Conservation (phyloP, 352 stramenopile species). For the Globisporangium radiosum region DNA sequence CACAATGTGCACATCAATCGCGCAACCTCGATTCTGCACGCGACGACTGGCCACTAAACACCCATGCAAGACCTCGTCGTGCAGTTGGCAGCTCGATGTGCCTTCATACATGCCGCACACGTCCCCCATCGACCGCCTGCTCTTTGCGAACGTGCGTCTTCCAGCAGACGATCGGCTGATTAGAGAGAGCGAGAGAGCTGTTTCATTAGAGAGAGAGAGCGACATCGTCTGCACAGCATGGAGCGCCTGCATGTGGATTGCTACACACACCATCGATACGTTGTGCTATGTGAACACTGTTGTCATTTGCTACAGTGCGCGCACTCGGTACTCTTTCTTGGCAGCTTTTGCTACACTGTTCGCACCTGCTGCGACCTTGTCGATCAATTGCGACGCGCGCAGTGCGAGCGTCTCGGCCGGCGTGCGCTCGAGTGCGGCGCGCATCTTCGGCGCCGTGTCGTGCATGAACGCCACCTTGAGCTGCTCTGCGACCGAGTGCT, state of each 20-base stretch:
- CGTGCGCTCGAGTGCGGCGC: conserved; percentile 46
- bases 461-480: conserved; percentile 44
- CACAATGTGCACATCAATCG: background rate
- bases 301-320: conserved; percentile 26
- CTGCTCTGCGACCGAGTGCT: conserved; percentile 32
- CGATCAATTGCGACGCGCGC: conserved; percentile 35
- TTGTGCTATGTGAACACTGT: too few relatives aligned
- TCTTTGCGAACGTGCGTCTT: background rate
- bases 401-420: conserved; percentile 37
- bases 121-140: background rate
- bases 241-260: background rate
- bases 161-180: background rate
- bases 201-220: conserved; percentile 14
- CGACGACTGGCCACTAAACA: too few relatives aligned
- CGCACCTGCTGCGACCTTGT: conserved; percentile 31
- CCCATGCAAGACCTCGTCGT: too few relatives aligned
- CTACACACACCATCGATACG: too few relatives aligned
- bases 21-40: too few relatives aligned
- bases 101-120: too few relatives aligned
- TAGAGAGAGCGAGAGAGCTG: conserved; percentile 3
- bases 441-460: conserved; percentile 43
- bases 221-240: background rate
- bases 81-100: too few relatives aligned
- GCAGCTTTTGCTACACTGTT: conserved; percentile 23
- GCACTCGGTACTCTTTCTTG: conserved; percentile 69